Percentiles rank a stretch among this genome's conserved stretches.
phyloP scores from a whole-genome alignment of 148 eudicot genomes.

The Rhododendron molle region DNA sequence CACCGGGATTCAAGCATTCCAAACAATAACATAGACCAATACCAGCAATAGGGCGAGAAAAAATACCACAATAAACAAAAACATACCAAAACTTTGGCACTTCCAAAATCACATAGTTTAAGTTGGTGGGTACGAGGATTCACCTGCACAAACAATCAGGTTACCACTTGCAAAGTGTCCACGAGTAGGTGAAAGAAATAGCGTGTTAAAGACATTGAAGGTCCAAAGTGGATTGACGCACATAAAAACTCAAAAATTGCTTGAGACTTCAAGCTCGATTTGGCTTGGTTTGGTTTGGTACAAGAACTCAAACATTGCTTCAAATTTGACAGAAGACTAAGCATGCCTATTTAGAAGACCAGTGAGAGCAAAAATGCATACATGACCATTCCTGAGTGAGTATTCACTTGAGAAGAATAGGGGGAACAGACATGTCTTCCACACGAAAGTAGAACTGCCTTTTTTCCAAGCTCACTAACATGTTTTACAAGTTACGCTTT shows the following conservation, averaged over 20 bases:
- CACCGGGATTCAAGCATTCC: constrained; percentile 5
- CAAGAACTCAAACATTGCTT: not conserved
- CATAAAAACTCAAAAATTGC: not conserved
- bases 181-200: not conserved
- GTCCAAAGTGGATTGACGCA: not conserved
- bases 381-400: constrained; percentile 4
- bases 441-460: not conserved
- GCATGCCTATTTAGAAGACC: not conserved
- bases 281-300: not conserved
- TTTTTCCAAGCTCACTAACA: not conserved
- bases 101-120: constrained; percentile 88
- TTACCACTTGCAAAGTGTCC: not conserved
- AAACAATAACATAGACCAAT: not conserved
- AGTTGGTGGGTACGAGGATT: constrained; percentile 95
- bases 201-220: not conserved
- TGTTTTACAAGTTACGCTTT: not conserved
- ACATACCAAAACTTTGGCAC: constrained; percentile 87
- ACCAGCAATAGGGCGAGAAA: not conserved
- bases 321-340: not conserved
- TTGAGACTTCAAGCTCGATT: not conserved
- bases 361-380: not conserved
- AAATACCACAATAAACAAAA: not conserved
- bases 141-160: constrained; percentile 44
- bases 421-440: too few relatives aligned
- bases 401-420: not conserved